phyloP scores from a whole-genome alignment of 768 basidiomycete species.

The Clitopilus passeckerianus region DNA sequence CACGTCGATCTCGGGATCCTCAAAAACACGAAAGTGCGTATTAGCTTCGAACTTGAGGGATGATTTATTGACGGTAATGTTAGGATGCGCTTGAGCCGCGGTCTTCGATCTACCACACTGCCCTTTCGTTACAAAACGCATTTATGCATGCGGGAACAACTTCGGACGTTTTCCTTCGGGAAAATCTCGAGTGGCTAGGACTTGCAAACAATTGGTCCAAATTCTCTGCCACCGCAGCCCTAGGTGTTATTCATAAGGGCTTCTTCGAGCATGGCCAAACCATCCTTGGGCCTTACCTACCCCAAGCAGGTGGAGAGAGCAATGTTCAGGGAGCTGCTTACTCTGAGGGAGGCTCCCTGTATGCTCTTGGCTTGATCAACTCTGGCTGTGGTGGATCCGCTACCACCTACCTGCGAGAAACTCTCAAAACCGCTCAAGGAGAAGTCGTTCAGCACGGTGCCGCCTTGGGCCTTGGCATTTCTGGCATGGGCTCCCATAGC shows the following conservation, averaged over 20 bases:
- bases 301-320: constrained; percentile 70
- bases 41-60: background rate
- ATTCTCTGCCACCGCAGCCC: constrained; percentile 93
- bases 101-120: constrained; percentile 96
- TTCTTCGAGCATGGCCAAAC: constrained; percentile 91
- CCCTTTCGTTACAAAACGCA: constrained; percentile 93
- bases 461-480: constrained; percentile 93
- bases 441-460: constrained; percentile 97
- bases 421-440: constrained; percentile 67
- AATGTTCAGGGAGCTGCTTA: constrained; percentile 76
- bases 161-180: constrained; percentile 87
- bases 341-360: constrained; percentile 95
- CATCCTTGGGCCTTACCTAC: constrained; percentile 92
- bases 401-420: constrained; percentile 73
- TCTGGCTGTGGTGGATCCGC: constrained; percentile 82
- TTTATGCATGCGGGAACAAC: constrained; percentile 99
- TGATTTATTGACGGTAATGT: constrained; percentile 3
- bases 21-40: constrained; percentile 80
- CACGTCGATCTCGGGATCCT: constrained; percentile 88
- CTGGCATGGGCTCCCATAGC: constrained; percentile 90
- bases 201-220: constrained; percentile 98
- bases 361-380: constrained; percentile 92
- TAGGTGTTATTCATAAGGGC: constrained; percentile 97
- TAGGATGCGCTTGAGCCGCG: constrained; percentile 90
- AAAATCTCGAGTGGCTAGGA: constrained; percentile 95